Conservation (phyloP, 148 eudicot genomes). For the Nyssa sinensis region DNA sequence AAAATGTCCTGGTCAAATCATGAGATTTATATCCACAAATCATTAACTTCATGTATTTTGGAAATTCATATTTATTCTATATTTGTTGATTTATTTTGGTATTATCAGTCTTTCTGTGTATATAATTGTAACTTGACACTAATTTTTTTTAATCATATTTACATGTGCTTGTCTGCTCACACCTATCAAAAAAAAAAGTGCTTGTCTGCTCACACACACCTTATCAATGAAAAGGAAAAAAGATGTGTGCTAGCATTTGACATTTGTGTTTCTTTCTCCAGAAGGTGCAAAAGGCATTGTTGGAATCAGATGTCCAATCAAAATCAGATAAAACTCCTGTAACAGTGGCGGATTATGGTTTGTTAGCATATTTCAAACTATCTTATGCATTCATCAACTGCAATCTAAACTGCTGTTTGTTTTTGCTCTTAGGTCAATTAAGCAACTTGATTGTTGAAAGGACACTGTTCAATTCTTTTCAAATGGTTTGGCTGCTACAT, state of each 20-base stretch:
- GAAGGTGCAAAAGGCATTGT: constrained; percentile 88
- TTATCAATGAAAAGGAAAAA: too few relatives aligned
- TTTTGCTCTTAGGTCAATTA: not conserved
- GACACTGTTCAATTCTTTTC: not conserved
- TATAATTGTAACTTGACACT: too few relatives aligned
- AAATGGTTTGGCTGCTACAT: not conserved
- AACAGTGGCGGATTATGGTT: constrained; percentile 97
- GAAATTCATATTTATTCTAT: too few relatives aligned
- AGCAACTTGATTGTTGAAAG: not conserved
- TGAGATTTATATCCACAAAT: too few relatives aligned
- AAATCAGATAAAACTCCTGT: constrained; percentile 94
- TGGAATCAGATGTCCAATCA: constrained; percentile 92
- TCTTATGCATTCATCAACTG: constrained; percentile 4
- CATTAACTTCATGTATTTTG: too few relatives aligned
- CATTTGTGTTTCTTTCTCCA: constrained; percentile 27
- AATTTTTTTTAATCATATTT: not conserved
- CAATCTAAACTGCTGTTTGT: not conserved
- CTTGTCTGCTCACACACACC: too few relatives aligned
- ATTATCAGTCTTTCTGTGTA: too few relatives aligned
- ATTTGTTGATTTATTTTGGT: too few relatives aligned
- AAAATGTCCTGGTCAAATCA: too few relatives aligned
- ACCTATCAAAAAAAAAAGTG: too few relatives aligned
- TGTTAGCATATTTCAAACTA: constrained; percentile 15
- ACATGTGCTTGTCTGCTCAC: not conserved
- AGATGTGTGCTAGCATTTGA: not conserved